These are phyloP conservation scores for Bimuria novae-zelandiae DNA, from an alignment of 2,329 filamentous ascomycete genomes.

Conservation along the genomic window DNA sequence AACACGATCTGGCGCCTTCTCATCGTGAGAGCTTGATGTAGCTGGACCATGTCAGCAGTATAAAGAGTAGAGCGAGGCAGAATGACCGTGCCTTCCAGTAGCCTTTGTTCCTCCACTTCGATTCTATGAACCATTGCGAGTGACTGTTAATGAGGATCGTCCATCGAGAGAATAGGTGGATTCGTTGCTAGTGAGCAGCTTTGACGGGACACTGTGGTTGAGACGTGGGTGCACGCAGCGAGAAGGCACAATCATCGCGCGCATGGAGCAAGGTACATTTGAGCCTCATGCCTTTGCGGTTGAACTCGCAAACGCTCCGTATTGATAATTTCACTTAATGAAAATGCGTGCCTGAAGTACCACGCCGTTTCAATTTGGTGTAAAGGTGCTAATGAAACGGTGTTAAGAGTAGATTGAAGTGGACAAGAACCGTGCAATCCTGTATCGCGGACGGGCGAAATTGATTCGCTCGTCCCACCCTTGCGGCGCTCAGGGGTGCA, in stretches of 20 bases:
- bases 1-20: conserved; percentile 10
- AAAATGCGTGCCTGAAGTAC: conserved; percentile 5
- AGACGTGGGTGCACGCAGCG: not conserved
- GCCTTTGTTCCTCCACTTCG: conserved; percentile 19
- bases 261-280: conserved; percentile 12
- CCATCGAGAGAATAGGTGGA: conserved; percentile 2
- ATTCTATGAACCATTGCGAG: conserved; percentile 11
- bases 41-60: not conserved
- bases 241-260: not conserved
- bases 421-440: conserved; percentile 10
- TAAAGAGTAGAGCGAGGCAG: not conserved
- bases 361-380: conserved; percentile 10
- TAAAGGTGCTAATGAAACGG: conserved; percentile 19
- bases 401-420: conserved; percentile 19
- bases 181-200: no score
- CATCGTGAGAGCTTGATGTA: not conserved
- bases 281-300: conserved; percentile 12
- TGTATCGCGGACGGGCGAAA: not conserved
- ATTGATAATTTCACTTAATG: conserved; percentile 15
- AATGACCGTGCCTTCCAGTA: conserved; percentile 19
- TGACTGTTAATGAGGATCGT: not conserved
- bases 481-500: conserved; percentile 17
- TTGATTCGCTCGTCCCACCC: conserved; percentile 15
- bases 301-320: conserved; percentile 4
- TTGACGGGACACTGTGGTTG: no score